These are phyloP conservation scores for Penstemon barbatus DNA, from an alignment of 257 asterid genomes.

Conservation along the genomic window DNA sequence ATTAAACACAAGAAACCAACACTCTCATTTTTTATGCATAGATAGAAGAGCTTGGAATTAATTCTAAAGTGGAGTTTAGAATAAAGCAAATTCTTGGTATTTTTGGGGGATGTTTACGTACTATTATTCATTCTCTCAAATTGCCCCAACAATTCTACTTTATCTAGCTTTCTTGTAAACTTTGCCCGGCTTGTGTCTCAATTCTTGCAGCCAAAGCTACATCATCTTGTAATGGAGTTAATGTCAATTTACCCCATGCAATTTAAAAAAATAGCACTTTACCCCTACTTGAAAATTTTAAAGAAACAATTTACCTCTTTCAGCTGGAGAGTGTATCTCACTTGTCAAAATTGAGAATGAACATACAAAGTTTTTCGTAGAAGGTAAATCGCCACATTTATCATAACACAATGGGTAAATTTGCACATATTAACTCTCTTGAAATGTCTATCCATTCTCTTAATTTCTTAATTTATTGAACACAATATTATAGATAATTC, in stretches of 20 bases:
- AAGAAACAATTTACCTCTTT: too few relatives aligned
- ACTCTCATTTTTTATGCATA: conserved; percentile 50
- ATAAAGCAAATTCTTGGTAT: conserved; percentile 58
- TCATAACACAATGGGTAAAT: too few relatives aligned
- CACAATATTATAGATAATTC: too few relatives aligned
- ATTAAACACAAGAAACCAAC: conserved; percentile 71
- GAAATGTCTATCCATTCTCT: conserved; percentile 10
- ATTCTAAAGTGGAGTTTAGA: conserved; percentile 54
- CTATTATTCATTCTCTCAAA: conserved; percentile 30
- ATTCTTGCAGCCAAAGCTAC: conserved; percentile 32
- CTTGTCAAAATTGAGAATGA: too few relatives aligned
- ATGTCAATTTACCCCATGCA: too few relatives aligned
- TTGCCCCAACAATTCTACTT: conserved; percentile 48
- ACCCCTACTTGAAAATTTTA: too few relatives aligned
- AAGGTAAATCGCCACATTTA: too few relatives aligned
- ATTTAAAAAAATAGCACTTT: too few relatives aligned
- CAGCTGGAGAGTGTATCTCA: too few relatives aligned
- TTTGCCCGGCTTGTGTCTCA: conserved; percentile 47
- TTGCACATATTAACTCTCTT: too few relatives aligned
- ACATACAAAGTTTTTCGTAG: too few relatives aligned
- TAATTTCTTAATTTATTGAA: background rate
- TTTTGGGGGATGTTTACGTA: conserved; percentile 15
- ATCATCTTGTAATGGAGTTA: conserved; percentile 11
- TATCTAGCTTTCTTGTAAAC: conserved; percentile 61
- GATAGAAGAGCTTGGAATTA: conserved; percentile 61